Conservation (phyloP, 495 filamentous ascomycete genomes). For the Penicillium arizonense region DNA sequence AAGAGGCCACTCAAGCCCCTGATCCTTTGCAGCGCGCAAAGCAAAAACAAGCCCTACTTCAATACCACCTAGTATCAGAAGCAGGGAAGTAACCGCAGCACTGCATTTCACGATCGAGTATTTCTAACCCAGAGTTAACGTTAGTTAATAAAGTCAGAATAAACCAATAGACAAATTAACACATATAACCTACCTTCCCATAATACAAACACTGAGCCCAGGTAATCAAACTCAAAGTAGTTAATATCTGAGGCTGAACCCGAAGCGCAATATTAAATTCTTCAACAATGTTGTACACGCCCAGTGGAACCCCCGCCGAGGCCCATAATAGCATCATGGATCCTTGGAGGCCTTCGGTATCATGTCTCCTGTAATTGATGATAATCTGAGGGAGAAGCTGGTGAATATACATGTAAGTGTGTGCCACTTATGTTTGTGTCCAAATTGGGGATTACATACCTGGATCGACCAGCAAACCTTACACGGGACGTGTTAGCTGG, state of each 20-base stretch:
- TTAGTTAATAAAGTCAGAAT: background rate
- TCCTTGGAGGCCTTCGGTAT: slow-evolving; percentile 56
- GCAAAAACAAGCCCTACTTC: slow-evolving; percentile 52
- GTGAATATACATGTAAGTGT: background rate
- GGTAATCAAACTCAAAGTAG: slow-evolving; percentile 57
- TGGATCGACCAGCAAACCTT: slow-evolving; percentile 55
- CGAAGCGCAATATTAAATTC: slow-evolving; percentile 59
- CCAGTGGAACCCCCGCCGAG: slow-evolving; percentile 59
- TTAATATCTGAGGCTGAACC: slow-evolving; percentile 63
- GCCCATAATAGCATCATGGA: slow-evolving; percentile 72
- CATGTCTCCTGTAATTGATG: slow-evolving; percentile 60
- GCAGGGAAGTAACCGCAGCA: slow-evolving; percentile 29
- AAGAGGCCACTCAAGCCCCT: slow-evolving; percentile 47
- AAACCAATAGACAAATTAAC: background rate
- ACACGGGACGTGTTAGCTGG: slow-evolving; percentile 10
- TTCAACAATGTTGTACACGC: slow-evolving; percentile 62
- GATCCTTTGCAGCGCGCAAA: slow-evolving; percentile 37
- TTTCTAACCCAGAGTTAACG: slow-evolving; percentile 26
- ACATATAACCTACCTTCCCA: slow-evolving; percentile 37
- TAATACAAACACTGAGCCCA: slow-evolving; percentile 68
- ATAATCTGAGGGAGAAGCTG: slow-evolving; percentile 65
- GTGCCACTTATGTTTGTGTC: background rate
- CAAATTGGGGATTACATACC: slow-evolving; percentile 17
- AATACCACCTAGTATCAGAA: slow-evolving; percentile 48
- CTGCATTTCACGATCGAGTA: slow-evolving; percentile 44